Evolutionary conservation across 805 yeast genomes (phyloP).

Genomic region (Candida silvicultrix): DNA sequence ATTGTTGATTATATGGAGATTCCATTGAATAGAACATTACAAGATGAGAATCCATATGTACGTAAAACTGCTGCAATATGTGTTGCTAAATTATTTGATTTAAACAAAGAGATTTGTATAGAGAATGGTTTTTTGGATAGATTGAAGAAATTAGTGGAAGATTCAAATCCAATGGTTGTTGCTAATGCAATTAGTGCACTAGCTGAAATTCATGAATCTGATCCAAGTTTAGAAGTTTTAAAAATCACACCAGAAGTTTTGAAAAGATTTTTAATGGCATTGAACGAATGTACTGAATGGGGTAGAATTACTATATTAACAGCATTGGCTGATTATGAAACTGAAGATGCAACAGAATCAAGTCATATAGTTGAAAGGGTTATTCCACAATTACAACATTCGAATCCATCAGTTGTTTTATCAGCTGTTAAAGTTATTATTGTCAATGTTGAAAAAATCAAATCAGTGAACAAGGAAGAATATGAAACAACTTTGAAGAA

Average conservation of each 20-base stretch:
- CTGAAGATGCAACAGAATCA: constrained; percentile 58
- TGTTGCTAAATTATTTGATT: constrained; percentile 90
- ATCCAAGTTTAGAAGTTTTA: constrained; percentile 44
- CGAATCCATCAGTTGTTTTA: constrained; percentile 90
- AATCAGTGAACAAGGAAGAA: constrained; percentile 23
- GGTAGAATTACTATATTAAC: constrained; percentile 87
- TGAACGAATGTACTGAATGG: constrained; percentile 99
- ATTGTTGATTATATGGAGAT: constrained; percentile 93
- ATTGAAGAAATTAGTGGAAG: constrained; percentile 64
- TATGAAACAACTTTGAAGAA: constrained; percentile 51
- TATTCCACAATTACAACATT: constrained; percentile 94
- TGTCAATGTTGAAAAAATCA: constrained; percentile 51
- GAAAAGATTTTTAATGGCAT: constrained; percentile 66
- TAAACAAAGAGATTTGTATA: constrained; percentile 71
- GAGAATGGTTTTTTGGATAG: constrained; percentile 81
- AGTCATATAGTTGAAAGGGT: constrained; percentile 83
- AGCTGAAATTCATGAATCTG: constrained; percentile 72
- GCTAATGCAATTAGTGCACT: constrained; percentile 89
- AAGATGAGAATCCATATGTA: constrained; percentile 95
- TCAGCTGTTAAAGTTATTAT: constrained; percentile 77
- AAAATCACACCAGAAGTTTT: constrained; percentile 35
- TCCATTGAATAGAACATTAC: constrained; percentile 77
- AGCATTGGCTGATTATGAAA: constrained; percentile 67
- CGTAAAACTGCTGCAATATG: constrained; percentile 97
- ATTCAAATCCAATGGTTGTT: constrained; percentile 94